These are phyloP conservation scores for Pharus latifolius DNA, from an alignment of 176 grass and related monocot genomes.

Conservation along the genomic window DNA sequence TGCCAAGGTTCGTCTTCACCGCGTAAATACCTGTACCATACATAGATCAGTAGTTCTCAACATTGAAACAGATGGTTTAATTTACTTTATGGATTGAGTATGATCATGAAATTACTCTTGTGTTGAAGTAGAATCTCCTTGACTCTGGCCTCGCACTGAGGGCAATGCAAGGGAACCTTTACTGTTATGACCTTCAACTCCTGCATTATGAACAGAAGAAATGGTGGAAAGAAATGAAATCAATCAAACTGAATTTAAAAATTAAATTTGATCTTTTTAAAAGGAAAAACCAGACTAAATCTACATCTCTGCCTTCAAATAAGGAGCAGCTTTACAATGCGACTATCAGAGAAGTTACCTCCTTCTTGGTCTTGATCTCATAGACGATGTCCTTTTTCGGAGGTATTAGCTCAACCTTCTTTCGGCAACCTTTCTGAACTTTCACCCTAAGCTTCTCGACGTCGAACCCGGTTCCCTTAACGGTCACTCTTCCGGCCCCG, in stretches of 20 bases:
- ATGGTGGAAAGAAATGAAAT: not conserved
- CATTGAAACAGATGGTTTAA: too few species aligned
- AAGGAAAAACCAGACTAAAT: too few species aligned
- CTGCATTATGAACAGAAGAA: not conserved
- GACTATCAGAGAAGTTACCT: slow-evolving; percentile 25
- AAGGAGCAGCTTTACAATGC: not conserved
- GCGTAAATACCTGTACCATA: slow-evolving; percentile 70
- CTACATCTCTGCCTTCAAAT: too few species aligned
- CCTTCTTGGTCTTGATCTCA: slow-evolving; percentile 46
- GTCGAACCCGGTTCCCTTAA: slow-evolving; percentile 61
- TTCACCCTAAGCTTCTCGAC: slow-evolving; percentile 45
- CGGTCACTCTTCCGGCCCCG: slow-evolving; percentile 40
- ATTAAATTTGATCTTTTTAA: too few species aligned
- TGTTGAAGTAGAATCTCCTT: slow-evolving; percentile 50
- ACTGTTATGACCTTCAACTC: slow-evolving; percentile 45
- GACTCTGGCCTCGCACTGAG: slow-evolving; percentile 43
- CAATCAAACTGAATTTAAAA: not conserved
- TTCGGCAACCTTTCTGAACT: slow-evolving; percentile 47
- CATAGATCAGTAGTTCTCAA: too few species aligned
- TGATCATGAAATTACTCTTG: slow-evolving; percentile 59
- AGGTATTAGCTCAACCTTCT: slow-evolving; percentile 46
- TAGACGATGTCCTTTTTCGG: slow-evolving; percentile 19
- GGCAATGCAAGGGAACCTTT: slow-evolving; percentile 69
- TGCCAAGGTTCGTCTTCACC: slow-evolving; percentile 49
- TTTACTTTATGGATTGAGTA: too few species aligned